Evolutionary conservation across 257 asterid species (phyloP).

Genomic region (Anisodus acutangulus): DNA sequence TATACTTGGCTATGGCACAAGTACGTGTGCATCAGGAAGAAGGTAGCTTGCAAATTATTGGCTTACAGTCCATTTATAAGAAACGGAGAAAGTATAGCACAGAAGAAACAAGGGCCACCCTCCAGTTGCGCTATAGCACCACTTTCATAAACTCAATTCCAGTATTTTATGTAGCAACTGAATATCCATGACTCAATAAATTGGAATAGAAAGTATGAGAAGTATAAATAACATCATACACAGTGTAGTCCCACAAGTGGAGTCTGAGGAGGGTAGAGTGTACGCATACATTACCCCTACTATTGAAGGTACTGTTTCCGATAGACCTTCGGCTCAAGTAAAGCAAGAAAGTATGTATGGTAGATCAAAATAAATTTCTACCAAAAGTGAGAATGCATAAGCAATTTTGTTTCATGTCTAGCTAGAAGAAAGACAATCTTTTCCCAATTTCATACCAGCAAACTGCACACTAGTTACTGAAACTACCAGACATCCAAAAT

Average conservation of each 20-base stretch:
- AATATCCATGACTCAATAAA: not conserved
- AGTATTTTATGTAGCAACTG: not conserved
- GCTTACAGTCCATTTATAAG: not conserved
- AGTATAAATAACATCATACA: no score
- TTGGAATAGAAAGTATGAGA: not conserved
- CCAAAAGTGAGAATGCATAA: not conserved
- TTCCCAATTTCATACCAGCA: slow-evolving; percentile 6
- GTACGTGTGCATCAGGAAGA: not conserved
- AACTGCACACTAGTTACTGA: not conserved
- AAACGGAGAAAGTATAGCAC: not conserved
- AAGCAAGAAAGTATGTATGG: not conserved
- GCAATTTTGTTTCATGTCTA: not conserved
- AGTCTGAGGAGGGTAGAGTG: no score
- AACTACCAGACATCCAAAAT: not conserved
- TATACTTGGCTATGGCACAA: not conserved
- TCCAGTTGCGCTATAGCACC: not conserved
- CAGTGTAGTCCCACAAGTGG: no score
- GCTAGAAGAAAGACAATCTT: not conserved
- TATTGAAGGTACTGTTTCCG: no score
- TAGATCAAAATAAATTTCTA: not conserved
- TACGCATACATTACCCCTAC: no score
- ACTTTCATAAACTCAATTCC: not conserved
- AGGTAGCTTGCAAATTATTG: slow-evolving; percentile 5
- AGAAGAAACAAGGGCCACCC: not conserved
- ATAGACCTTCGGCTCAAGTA: no score